phyloP scores from a whole-genome alignment of 306 rosid genomes.

The Mimosa bimucronata region DNA sequence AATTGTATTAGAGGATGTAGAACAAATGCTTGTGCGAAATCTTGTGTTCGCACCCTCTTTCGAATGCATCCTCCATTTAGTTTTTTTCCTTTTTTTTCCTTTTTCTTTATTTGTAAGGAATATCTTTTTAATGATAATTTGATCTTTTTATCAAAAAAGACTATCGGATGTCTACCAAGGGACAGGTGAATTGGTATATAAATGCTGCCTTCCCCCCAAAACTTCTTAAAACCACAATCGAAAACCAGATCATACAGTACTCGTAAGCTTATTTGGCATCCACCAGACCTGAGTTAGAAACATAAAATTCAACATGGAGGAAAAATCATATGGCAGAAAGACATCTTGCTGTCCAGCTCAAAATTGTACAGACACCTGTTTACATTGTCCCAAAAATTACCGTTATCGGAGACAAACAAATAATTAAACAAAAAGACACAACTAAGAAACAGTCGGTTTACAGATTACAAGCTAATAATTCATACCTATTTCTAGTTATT shows the following conservation, averaged over 20 bases:
- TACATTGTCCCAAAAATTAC: background rate
- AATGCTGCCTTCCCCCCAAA: background rate
- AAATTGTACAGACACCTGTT: background rate
- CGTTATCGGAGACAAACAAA: constrained; percentile 9
- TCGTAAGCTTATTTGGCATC: background rate
- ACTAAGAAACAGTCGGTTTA: constrained; percentile 23
- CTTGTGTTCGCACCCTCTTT: no score
- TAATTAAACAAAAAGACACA: constrained; percentile 10
- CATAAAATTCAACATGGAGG: background rate
- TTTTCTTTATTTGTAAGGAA: no score
- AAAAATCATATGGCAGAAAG: background rate
- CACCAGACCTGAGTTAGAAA: background rate
- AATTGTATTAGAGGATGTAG: no score
- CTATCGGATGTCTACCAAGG: no score
- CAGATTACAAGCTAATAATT: constrained; percentile 36
- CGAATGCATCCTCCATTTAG: no score
- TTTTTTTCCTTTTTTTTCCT: no score
- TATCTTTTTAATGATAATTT: no score
- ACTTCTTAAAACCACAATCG: background rate
- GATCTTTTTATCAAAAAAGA: no score
- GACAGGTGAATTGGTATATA: background rate
- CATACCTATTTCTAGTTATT: constrained; percentile 49
- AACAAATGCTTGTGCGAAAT: no score
- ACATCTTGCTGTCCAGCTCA: background rate
- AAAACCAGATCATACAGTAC: background rate